These are phyloP conservation scores for Pseudozyma sp. DNA, from an alignment of 1,284 basidiomycete species.

Conservation along the genomic window DNA sequence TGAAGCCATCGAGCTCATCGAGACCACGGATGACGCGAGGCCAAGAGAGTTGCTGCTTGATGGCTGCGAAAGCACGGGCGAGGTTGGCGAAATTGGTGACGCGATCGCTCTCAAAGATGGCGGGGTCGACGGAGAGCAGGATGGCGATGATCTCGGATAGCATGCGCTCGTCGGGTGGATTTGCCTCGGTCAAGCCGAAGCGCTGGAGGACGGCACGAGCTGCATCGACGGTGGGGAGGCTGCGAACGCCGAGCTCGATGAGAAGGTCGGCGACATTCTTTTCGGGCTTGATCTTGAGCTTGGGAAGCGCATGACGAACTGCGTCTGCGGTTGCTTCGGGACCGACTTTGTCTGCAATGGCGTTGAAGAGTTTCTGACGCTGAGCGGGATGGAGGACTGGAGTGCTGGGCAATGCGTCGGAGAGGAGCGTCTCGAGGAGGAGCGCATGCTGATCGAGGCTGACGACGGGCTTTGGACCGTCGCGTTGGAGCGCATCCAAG, in stretches of 20 bases:
- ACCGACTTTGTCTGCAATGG: constrained; percentile 63
- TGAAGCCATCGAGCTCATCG: constrained; percentile 69
- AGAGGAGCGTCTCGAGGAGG: constrained; percentile 72
- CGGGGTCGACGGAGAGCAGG: constrained; percentile 52
- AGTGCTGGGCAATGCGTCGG: constrained; percentile 49
- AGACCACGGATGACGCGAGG: constrained; percentile 69
- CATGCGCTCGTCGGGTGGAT: constrained; percentile 50
- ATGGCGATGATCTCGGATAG: constrained; percentile 59
- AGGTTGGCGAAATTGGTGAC: constrained; percentile 52
- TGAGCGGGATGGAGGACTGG: constrained; percentile 56
- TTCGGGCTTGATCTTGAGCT: constrained; percentile 52
- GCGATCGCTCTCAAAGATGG: constrained; percentile 40
- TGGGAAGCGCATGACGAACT: constrained; percentile 62
- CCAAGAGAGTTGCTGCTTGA: constrained; percentile 58
- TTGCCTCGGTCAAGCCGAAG: constrained; percentile 50
- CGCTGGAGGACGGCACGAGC: constrained; percentile 55
- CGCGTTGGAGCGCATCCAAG: constrained; percentile 73
- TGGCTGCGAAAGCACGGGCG: constrained; percentile 29
- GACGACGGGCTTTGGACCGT: constrained; percentile 79
- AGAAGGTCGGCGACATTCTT: constrained; percentile 55
- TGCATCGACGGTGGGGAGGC: constrained; percentile 46
- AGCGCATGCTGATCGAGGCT: constrained; percentile 82
- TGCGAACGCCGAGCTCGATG: constrained; percentile 56
- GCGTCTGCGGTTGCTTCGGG: constrained; percentile 61
- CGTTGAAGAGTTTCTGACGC: constrained; percentile 57